Evolutionary conservation across 208 protist genomes (phyloP).

Genomic region (Trichomonas vaginalis): DNA sequence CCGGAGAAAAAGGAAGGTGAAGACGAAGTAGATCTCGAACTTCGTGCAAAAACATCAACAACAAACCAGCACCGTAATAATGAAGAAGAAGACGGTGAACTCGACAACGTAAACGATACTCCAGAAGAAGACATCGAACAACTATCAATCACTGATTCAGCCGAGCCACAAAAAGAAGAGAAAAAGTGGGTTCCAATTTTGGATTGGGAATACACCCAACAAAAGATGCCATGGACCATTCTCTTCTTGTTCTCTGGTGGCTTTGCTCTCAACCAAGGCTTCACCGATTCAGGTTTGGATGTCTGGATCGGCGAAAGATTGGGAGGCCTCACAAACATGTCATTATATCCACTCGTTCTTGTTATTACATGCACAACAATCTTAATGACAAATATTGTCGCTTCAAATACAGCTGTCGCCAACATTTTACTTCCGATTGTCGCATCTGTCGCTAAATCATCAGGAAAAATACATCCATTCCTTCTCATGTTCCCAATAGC

Average conservation of each 20-base stretch:
- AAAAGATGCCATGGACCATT: slow-evolving; percentile 25
- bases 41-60: background rate
- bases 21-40: background rate
- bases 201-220: slow-evolving; percentile 9
- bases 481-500: slow-evolving; percentile 25
- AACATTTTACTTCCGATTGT: slow-evolving; percentile 26
- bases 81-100: background rate
- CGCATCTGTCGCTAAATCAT: background rate
- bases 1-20: background rate
- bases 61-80: background rate
- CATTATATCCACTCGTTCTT: background rate
- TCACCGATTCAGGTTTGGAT: slow-evolving; percentile 15
- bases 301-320: background rate
- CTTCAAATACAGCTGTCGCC: slow-evolving; percentile 21
- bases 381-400: background rate
- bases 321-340: background rate
- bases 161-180: background rate
- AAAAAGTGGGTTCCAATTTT: background rate
- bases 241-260: slow-evolving; percentile 29
- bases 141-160: background rate
- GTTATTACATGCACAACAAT: background rate
- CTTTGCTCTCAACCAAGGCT: slow-evolving; percentile 30
- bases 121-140: background rate
- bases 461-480: slow-evolving; percentile 20
- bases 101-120: background rate